Base-by-base conservation (phyloP, 176 grass and related monocot species). In the Microstegium vimineum region DNA sequence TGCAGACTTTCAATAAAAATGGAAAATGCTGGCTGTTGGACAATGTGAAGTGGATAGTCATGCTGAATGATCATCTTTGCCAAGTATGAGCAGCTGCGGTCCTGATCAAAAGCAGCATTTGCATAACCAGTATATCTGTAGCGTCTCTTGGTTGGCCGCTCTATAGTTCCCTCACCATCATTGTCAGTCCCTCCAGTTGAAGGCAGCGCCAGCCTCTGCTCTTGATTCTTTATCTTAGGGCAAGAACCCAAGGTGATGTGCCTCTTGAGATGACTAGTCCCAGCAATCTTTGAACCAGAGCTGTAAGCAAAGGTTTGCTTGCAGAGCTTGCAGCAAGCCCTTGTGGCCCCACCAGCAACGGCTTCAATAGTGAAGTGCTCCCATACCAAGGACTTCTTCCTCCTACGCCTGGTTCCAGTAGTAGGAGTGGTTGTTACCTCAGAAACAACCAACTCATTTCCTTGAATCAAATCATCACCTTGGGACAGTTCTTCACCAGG, bases 261-360 rank as follows among this genome's bases (percentile, higher is more conserved):
- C 78, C 91, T 90, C 91, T 97, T 97, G 30, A 97, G 87, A 89
- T 97, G 94, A 78, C 91, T 97, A 42, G 94, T 94, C 1, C 94
- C 91, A 26, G 94, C 89, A 81, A 94, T 91, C 65, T 97, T 97
- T 80, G 94, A 86, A 12, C 94, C 94, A 72, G 89, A 94, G 73
- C 94, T 91, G 45, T 97, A 97, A 2, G 94, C 94, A 87, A 94
- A 97, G 16, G 94, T 91, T 80, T 93, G 86, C 86, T 97, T 97
- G 87, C 94, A 94, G 69, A 94, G 73, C 66, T 97, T 97, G 87
- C 94, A 97, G 85, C 89, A 94, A 64, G 94, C 94, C 26, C 94
- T 74, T 28, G 89, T 67, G 64, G 60, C 78, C 33, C 89, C 94
- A 41, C 94, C 91, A 1, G 86, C 42, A 74, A 91, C 75, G 34